Conservation (phyloP, 345 rosid species). For the Viola odorata region DNA sequence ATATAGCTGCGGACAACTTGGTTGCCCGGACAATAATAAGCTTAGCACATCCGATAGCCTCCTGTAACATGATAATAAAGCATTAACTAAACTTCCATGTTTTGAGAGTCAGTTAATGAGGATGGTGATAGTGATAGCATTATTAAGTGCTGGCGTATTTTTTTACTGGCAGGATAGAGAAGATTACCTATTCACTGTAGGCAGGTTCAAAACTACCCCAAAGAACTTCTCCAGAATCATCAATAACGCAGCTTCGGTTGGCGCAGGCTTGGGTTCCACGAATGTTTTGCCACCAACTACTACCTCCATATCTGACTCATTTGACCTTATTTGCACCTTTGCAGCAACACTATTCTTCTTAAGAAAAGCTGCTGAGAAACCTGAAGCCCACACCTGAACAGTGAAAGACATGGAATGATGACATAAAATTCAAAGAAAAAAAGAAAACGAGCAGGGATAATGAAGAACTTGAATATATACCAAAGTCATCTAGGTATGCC, state of each 20-base stretch:
- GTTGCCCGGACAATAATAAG: constrained; percentile 66
- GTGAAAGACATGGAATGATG: background rate
- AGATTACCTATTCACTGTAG: constrained; percentile 68
- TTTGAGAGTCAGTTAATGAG: background rate
- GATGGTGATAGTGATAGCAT: background rate
- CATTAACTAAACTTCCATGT: background rate
- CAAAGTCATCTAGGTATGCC: too few species aligned
- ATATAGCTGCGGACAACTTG: constrained; percentile 87
- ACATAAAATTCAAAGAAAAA: background rate
- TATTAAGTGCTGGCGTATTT: background rate
- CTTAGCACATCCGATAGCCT: constrained; percentile 64
- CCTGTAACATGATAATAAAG: constrained; percentile 37
- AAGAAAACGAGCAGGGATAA: background rate
- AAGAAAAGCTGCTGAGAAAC: constrained; percentile 92
- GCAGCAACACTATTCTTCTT: constrained; percentile 84
- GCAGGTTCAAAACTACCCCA: constrained; percentile 67
- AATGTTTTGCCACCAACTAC: constrained; percentile 22
- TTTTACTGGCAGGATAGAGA: background rate
- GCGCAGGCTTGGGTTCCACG: constrained; percentile 57
- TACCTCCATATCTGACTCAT: constrained; percentile 26
- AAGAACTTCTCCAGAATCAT: constrained; percentile 80
- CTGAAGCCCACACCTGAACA: constrained; percentile 92
- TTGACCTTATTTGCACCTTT: constrained; percentile 37
- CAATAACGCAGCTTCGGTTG: constrained; percentile 74
- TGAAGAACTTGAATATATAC: too few species aligned